Evolutionary conservation across 2,329 filamentous ascomycete genomes (phyloP).

Genomic region (Colletotrichum navitas): DNA sequence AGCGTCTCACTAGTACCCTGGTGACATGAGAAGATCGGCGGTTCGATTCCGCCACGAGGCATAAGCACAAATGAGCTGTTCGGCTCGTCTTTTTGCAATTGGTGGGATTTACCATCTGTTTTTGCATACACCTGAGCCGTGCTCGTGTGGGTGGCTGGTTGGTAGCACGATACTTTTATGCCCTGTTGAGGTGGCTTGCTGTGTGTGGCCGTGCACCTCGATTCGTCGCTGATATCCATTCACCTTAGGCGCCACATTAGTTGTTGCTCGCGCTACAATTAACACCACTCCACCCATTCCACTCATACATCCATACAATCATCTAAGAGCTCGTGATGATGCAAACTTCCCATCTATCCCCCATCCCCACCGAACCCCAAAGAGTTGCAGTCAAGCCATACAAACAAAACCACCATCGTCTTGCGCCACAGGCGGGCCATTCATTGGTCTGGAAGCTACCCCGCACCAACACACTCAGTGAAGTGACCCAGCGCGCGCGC

Average conservation of each 20-base stretch:
- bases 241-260: too few species aligned
- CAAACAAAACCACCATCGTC: not conserved
- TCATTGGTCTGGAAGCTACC: not conserved
- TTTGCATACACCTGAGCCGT: too few species aligned
- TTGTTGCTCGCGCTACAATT: too few species aligned
- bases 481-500: not conserved
- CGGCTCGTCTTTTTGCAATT: not conserved
- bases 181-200: too few species aligned
- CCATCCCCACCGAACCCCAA: not conserved
- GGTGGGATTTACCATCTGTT: rapidly evolving
- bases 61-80: rapidly evolving
- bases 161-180: too few species aligned
- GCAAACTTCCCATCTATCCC: not conserved
- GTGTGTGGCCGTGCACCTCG: not conserved
- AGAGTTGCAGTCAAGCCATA: not conserved
- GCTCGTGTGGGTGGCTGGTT: too few species aligned
- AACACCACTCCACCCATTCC: too few species aligned
- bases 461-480: not conserved
- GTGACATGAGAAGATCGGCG: constrained; percentile 38
- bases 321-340: too few species aligned
- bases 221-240: too few species aligned
- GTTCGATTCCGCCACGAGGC: constrained; percentile 40
- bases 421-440: not conserved
- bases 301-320: too few species aligned
- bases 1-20: constrained; percentile 37